These are phyloP conservation scores for Coemansia sp. DNA, from an alignment of 192 early-diverging fungal species.

Conservation along the genomic window DNA sequence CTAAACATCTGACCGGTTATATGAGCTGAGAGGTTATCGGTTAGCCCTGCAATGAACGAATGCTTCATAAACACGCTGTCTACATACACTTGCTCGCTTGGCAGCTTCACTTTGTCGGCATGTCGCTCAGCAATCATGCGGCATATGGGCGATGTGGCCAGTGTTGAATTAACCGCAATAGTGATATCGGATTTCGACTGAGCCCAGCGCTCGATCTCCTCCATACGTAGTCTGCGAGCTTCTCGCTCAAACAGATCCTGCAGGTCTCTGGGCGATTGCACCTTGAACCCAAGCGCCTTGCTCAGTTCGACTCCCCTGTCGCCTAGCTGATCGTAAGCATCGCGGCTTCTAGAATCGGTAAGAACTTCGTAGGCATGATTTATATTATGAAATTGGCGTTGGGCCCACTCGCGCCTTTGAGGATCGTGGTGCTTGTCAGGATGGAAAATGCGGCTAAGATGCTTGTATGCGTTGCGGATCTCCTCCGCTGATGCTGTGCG, in stretches of 20 bases:
- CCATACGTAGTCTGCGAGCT: slow-evolving; percentile 58
- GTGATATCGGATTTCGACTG: slow-evolving; percentile 57
- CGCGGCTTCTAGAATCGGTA: slow-evolving; percentile 69
- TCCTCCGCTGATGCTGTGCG: slow-evolving; percentile 57
- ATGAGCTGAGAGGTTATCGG: slow-evolving; percentile 50
- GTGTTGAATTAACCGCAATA: slow-evolving; percentile 46
- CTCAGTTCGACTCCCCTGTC: slow-evolving; percentile 74
- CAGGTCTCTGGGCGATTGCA: slow-evolving; percentile 71
- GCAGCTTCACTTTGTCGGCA: neutral
- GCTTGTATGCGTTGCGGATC: slow-evolving; percentile 73
- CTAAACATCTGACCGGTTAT: slow-evolving; percentile 65
- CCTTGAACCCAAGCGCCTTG: slow-evolving; percentile 63
- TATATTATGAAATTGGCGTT: slow-evolving; percentile 73
- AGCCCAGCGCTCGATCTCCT: slow-evolving; percentile 66
- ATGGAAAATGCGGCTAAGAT: slow-evolving; percentile 72
- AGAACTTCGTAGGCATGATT: slow-evolving; percentile 84
- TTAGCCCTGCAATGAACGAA: slow-evolving; percentile 63
- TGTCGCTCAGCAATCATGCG: slow-evolving; percentile 33
- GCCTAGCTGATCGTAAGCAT: slow-evolving; percentile 92
- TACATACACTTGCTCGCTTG: slow-evolving; percentile 48
- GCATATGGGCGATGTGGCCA: slow-evolving; percentile 51
- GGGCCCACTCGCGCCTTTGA: slow-evolving; percentile 64
- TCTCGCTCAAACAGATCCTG: slow-evolving; percentile 66
- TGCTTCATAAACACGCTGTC: slow-evolving; percentile 51
- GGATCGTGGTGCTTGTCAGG: slow-evolving; percentile 72